Evolutionary conservation across 2,329 filamentous ascomycete genomes (phyloP), one percentile per base, ranked within the genome.

Genomic region (Paecilomyces sp.): DNA sequence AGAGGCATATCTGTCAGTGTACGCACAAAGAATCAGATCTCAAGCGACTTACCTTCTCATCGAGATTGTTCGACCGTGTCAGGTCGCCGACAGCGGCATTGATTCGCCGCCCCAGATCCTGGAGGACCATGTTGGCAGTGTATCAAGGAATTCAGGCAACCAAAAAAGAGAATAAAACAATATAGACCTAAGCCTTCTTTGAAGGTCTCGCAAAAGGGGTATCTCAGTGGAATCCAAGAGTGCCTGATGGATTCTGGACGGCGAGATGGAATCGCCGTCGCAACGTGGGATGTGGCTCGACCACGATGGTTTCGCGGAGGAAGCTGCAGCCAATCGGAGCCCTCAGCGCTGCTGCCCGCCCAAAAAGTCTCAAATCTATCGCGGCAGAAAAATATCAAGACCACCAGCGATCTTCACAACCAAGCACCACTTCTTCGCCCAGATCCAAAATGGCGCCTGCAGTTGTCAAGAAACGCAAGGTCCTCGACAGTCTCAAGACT

Each of bases 101-200:
- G 77, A 99, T 97, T 80, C 94, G 94, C 83, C 93, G 92, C 69
- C 94, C 94, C 61, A 99, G 86, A 85, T 99, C 94, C 87, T 96
- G 92, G 73, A 99, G 89, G 84, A 99, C 94, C 94, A 99, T 99
- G 74, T 71, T 74, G 71, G 62, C 61, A 58, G 25, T 34, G 33
- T 30, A 15, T 18, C 47, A n/a, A 24, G 33, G 55, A 15, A 22
- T 11, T 24, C 24, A 28, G 51, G 22, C 51, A 53, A 30, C 7
- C 25, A 5, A 60, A 22, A 56, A 60, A 58, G 56, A 53, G 50
- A 60, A 54, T 54, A 57, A 60, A 58, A 57, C 50, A 62, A 28
- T 22, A 55, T 53, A 11, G 28, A 52, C 13, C 13, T 47, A 50
- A 34, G 51, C n/a, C 51, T 22, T 54, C 24, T 25, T 7, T 30